These are phyloP conservation scores for Serendipita indica DNA, from an alignment of 768 basidiomycete species.

Conservation along the genomic window DNA sequence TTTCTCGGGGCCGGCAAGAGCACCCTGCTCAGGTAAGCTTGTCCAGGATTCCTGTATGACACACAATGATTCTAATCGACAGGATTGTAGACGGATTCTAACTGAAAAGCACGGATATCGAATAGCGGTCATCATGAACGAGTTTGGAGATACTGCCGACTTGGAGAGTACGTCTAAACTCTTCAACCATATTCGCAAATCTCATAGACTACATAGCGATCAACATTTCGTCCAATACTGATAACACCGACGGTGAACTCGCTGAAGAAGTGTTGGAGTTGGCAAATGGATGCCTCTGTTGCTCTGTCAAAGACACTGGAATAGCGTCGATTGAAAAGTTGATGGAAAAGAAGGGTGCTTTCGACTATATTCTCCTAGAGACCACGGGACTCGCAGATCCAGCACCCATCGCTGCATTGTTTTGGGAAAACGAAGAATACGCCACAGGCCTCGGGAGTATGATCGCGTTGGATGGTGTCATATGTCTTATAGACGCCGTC, in stretches of 20 bases:
- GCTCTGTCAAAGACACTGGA: slow-evolving; percentile 90
- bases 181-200: not conserved
- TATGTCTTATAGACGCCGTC: slow-evolving; percentile 82
- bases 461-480: slow-evolving; percentile 72
- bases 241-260: slow-evolving; percentile 43
- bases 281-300: slow-evolving; percentile 95
- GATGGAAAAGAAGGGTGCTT: slow-evolving; percentile 70
- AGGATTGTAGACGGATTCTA: slow-evolving; percentile 52
- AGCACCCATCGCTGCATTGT: slow-evolving; percentile 61
- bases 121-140: slow-evolving; percentile 97
- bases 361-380: slow-evolving; percentile 92
- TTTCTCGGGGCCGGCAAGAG: slow-evolving; percentile 94
- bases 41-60: not conserved
- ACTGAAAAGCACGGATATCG: slow-evolving; percentile 88
- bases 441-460: slow-evolving; percentile 50
- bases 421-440: slow-evolving; percentile 79
- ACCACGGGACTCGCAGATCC: slow-evolving; percentile 95
- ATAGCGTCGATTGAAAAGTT: slow-evolving; percentile 87
- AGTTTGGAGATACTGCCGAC: slow-evolving; percentile 93
- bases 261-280: slow-evolving; percentile 84
- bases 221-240: slow-evolving; percentile 49
- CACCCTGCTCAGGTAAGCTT: slow-evolving; percentile 64
- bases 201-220: slow-evolving; percentile 35
- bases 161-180: slow-evolving; percentile 57
- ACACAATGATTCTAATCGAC: not conserved